Evolutionary conservation across 257 asterid genomes (phyloP), one percentile per base, ranked within the genome.

Genomic region (Salvia miltiorrhiza): DNA sequence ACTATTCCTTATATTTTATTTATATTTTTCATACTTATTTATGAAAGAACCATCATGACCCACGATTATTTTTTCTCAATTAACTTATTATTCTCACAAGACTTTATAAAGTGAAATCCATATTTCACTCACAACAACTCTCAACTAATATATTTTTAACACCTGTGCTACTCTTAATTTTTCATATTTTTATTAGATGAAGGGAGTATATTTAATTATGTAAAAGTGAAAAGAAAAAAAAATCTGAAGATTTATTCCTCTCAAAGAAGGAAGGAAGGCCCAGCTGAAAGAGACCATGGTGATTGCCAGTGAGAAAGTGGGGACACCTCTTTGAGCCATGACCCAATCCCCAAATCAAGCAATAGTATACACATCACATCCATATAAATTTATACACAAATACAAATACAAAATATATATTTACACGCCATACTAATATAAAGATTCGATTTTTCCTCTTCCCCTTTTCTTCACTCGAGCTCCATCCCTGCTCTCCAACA

Each of bases 391-490:
- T 39, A 23, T 12, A 21, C 12, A 35, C 20, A 63, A 17, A n/a
- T n/a, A n/a, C n/a, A n/a, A 17, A 26, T 5, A 55, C 56, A 21
- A 17, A 16, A 17, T 52, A 43, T 20, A 20, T 30, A 39, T 68
- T 20, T 39, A 21, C 32, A 44, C 54, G 52, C 45, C 37, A 73
- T 10, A 13, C 40, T 14, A 11, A 26, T 30, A 64, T 21, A 56
- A 66, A 65, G 72, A 65, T 73, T 73, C 78, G 40, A 37, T 47
- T 73, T 64, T 54, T 65, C 37, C 57, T n/a, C 62, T 39, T 75
- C 17, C 17, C 19, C 63, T 65, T 47, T 45, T 50, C 55, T 66
- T 52, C 67, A 50, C 71, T 65, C 57, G 44, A 76, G 77, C 74
- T 71, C 77, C 66, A 32, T 13, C 56, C 70, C 60, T 59, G 19